phyloP scores from a whole-genome alignment of 345 rosid genomes.

The Aurinia saxatilis region DNA sequence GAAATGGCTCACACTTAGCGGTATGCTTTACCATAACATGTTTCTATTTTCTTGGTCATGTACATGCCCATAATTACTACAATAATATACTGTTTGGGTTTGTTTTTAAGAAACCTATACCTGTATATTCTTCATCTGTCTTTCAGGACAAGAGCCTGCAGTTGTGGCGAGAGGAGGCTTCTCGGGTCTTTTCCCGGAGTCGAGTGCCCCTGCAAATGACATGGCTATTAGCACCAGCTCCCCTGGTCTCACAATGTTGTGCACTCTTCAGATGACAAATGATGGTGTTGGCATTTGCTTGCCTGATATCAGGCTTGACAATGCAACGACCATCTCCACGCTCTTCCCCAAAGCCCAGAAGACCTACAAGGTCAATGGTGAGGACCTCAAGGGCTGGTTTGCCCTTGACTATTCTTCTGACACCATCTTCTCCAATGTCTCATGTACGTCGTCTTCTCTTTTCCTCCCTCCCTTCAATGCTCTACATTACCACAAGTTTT shows the following conservation, averaged over 20 bases:
- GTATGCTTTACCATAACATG: conserved; percentile 16
- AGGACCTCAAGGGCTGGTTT: conserved; percentile 57
- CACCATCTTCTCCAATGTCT: conserved; percentile 35
- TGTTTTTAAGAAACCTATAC: not conserved
- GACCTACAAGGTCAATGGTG: conserved; percentile 50
- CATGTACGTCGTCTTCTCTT: conserved; percentile 31
- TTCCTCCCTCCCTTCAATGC: not conserved
- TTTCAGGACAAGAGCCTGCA: conserved; percentile 51
- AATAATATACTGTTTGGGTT: not conserved
- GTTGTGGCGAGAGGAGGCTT: conserved; percentile 81
- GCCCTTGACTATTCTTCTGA: conserved; percentile 38
- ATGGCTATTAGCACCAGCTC: conserved; percentile 31
- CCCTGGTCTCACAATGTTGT: conserved; percentile 36
- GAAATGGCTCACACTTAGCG: conserved; percentile 60
- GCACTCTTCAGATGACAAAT: conserved; percentile 67
- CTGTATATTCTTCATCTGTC: not conserved
- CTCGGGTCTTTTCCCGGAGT: conserved; percentile 74
- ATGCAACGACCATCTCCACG: conserved; percentile 39
- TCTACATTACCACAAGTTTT: not conserved
- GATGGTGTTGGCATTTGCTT: conserved; percentile 66
- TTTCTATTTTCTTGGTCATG: not conserved
- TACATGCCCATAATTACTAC: not conserved
- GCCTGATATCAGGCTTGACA: conserved; percentile 49
- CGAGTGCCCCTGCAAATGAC: conserved; percentile 36
- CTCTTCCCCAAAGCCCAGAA: conserved; percentile 33